Evolutionary conservation across 148 eudicot genomes (phyloP), one percentile per base, ranked within the genome.

Genomic region (Polygonum aviculare): DNA sequence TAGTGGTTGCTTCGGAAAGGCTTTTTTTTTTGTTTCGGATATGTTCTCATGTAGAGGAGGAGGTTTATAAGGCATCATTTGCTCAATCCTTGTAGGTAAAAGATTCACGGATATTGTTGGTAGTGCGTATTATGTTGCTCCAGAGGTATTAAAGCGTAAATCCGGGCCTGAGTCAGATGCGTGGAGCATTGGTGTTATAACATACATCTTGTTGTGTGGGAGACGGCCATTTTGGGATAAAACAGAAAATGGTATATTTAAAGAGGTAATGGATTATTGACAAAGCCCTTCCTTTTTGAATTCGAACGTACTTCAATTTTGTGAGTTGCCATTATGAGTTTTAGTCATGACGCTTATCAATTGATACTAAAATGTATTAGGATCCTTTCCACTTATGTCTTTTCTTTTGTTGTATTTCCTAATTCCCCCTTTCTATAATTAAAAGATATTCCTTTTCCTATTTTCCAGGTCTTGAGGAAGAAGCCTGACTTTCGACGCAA

Each of bases 131-230:
- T 94, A 94, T 86, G 98, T 94, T 77, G 98, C 98, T 67, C 98
- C 98, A 8, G 98, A 94, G 86, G 98, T 94, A 48, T 77, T 94
- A 80, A 94, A 88, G 76, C 96, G 98, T 15, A 92, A 82, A 85
- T 94, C 98, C 3, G 98, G 98, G 15, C 96, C 97, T 12, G 94
- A 94, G 82, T 94, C 98, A 72, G 98, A 94, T 90, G 98, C 86
- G n/a, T 94, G 98, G 98, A 94, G 98, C 81, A 94, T 94, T 73
- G 98, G 98, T 81, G 98, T 94, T 65, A 94, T 94, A 26, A 92
- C 97, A 19, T 94, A 92, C 83, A 94, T 94, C 78, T 86, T 94
- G 86, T 91, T 94, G 72, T 94, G 98, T 81, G 98, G 98, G 41
- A 87, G 96, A 81, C 93, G 98, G 1, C 98, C 98, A 44, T 94